phyloP scores from a whole-genome alignment of 768 basidiomycete genomes.

The Hydnum rufescens region DNA sequence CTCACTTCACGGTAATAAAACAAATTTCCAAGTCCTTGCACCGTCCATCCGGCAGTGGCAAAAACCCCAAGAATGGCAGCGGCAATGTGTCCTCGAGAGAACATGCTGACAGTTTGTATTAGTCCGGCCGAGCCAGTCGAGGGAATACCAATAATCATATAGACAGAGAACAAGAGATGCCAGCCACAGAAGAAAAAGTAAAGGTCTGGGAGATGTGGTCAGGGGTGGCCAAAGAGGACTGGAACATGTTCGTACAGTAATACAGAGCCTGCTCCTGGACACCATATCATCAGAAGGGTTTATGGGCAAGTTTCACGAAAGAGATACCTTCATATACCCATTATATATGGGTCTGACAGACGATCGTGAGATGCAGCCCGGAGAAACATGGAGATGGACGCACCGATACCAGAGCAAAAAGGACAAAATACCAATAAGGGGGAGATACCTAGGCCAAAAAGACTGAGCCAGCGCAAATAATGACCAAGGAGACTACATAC shows the following conservation, averaged over 20 bases:
- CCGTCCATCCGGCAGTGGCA: conserved; percentile 67
- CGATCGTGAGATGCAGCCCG: background rate
- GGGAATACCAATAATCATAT: conserved; percentile 92
- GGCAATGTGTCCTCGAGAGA: conserved; percentile 44
- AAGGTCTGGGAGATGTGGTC: conserved; percentile 35
- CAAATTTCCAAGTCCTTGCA: conserved; percentile 68
- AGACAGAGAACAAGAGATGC: conserved; percentile 81
- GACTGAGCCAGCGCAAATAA: conserved; percentile 8
- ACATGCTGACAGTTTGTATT: conserved; percentile 80
- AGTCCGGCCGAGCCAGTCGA: conserved; percentile 84
- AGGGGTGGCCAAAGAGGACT: background rate
- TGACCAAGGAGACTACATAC: conserved; percentile 26
- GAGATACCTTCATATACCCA: conserved; percentile 79
- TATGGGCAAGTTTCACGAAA: background rate
- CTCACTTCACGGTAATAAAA: conserved; percentile 60
- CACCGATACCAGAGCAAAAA: conserved; percentile 94
- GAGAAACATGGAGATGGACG: conserved; percentile 14
- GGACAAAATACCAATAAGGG: conserved; percentile 55
- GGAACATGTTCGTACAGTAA: conserved; percentile 42
- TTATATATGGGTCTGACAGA: conserved; percentile 74
- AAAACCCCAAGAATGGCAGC: conserved; percentile 68
- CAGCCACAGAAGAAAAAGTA: conserved; percentile 96
- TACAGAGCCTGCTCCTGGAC: conserved; percentile 77
- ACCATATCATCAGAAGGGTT: background rate
- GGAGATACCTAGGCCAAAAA: conserved; percentile 39